Base-by-base conservation (phyloP, 495 filamentous ascomycete genomes). In the Tetracladium setigerum region DNA sequence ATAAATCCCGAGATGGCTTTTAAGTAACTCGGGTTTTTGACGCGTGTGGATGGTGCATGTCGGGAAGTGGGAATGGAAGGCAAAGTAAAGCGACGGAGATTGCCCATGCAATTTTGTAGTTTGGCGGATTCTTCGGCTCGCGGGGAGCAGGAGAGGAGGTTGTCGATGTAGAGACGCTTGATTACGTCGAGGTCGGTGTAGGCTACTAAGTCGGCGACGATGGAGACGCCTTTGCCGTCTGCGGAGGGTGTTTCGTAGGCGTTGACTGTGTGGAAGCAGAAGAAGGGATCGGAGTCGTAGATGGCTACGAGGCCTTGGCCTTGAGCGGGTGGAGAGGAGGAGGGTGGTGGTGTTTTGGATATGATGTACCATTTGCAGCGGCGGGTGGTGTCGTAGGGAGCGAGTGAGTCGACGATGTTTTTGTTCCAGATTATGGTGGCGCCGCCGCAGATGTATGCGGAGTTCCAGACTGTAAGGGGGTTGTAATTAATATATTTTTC, bases 221-320 rank as follows among this genome's bases (percentile, higher is more conserved):
- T 71, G 46, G 80, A 68, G 27, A 69, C 49, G 17, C 36, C 39
- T 22, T 62, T 62, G 10, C 13, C 41, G 11, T 62, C 47, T 3
- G 22, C 3, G 7, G 22, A 27, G 22, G 7, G 22, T 3, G 22
- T 77, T 50, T 87, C 79, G 63, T 79, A 89, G 0, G 84, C 74
- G 54, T 90, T 90, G 55, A 86, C 67, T 5, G 79, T 74, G 64
- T 91, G 84, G 63, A 90, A 90, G 62, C 73, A 78, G 67, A 87
- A 91, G 46, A 82, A 81, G 0, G 81, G 71, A 0, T 68, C 66
- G 18, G 68, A 78, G 24, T 82, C 72, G 56, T 76, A 83, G 14
- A 62, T 70, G 5, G 69, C 78, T 1, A 85, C 69, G 0, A 86
- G 63, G 4, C 82, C 81, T n/a, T 64, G 56, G 7, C 63, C 67